Conservation (phyloP, 805 yeast genomes). For the Starmerella gropengiesseri region DNA sequence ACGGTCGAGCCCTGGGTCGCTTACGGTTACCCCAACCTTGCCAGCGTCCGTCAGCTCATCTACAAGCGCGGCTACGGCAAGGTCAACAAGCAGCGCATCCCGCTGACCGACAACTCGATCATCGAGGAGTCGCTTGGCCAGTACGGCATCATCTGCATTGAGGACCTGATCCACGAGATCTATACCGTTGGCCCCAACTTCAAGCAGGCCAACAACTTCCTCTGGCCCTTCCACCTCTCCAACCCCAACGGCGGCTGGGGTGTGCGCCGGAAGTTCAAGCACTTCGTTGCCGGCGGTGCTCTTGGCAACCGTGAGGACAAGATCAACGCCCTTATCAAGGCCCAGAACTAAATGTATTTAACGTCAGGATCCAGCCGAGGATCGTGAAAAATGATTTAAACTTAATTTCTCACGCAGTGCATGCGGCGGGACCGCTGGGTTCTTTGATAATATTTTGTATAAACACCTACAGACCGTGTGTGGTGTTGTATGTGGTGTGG, state of each 20-base stretch:
- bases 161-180: slow-evolving; percentile 92
- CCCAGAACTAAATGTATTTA: slow-evolving; percentile 59
- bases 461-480: no score
- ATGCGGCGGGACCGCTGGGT: no score
- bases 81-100: slow-evolving; percentile 90
- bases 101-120: slow-evolving; percentile 77
- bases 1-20: slow-evolving; percentile 95
- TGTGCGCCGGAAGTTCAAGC: slow-evolving; percentile 91
- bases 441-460: no score
- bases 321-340: slow-evolving; percentile 89
- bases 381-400: slow-evolving; percentile 8
- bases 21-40: slow-evolving; percentile 92
- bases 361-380: slow-evolving; percentile 6
- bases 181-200: slow-evolving; percentile 96
- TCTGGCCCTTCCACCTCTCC: slow-evolving; percentile 95
- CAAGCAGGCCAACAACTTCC: slow-evolving; percentile 97
- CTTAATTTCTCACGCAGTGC: not conserved
- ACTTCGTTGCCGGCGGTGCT: slow-evolving; percentile 96
- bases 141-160: slow-evolving; percentile 84
- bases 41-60: slow-evolving; percentile 82
- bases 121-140: slow-evolving; percentile 81
- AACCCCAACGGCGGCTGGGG: slow-evolving; percentile 98
- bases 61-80: slow-evolving; percentile 98
- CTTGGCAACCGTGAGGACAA: slow-evolving; percentile 95
- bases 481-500: no score